A percentile compares a stretch with the other conserved stretches of the same genome.
Conservation (phyloP, 192 early-diverging fungal genomes). For the Coemansia sp. region DNA sequence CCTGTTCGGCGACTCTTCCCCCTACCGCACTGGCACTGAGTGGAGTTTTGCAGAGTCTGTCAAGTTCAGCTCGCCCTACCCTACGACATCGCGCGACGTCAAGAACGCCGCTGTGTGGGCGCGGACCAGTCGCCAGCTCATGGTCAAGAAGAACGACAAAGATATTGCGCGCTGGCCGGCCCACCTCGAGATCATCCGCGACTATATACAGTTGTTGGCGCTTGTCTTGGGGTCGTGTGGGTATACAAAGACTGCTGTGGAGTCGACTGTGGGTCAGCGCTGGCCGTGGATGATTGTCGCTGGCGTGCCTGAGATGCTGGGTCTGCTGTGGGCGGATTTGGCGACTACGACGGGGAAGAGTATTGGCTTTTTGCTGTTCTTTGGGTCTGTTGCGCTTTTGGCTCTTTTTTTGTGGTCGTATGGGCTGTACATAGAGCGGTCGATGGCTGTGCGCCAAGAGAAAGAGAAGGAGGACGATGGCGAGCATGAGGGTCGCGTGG, state of each 20-base stretch:
- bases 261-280: conserved; percentile 35
- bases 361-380: conserved; percentile 46
- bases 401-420: conserved; percentile 43
- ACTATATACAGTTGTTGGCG: conserved; percentile 46
- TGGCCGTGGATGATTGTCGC: conserved; percentile 48
- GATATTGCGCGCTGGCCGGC: conserved; percentile 44
- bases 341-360: conserved; percentile 50
- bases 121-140: conserved; percentile 10
- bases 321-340: conserved; percentile 54
- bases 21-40: conserved; percentile 53
- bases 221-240: conserved; percentile 41
- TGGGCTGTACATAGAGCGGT: conserved; percentile 38
- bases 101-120: conserved; percentile 26
- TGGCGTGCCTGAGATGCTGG: conserved; percentile 40
- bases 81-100: conserved; percentile 23
- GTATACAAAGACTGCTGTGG: conserved; percentile 28
- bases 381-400: conserved; percentile 25
- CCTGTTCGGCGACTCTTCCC: conserved; percentile 26
- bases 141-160: conserved; percentile 26
- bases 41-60: conserved; percentile 52
- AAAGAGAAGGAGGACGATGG: background rate
- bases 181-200: conserved; percentile 49
- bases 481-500: conserved; percentile 2
- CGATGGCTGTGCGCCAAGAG: background rate
- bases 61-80: conserved; percentile 54